Base-by-base conservation (phyloP, 805 yeast species). In the Ogataea haglerorum region DNA sequence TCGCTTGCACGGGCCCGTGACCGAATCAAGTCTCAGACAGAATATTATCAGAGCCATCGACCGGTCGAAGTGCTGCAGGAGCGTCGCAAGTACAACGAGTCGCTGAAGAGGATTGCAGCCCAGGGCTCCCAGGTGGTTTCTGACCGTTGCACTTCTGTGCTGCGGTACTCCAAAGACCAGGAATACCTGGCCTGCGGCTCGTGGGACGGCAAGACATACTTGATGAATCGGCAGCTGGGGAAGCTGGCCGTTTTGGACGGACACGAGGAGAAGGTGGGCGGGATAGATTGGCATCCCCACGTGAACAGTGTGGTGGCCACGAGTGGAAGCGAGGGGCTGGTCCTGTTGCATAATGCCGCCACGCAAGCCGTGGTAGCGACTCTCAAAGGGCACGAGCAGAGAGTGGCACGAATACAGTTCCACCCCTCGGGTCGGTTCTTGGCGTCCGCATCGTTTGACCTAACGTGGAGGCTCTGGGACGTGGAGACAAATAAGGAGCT, bases 401-500 rank as follows among this genome's bases (percentile, higher is more conserved):
- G 96, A 42, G 80, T 89, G 0, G 71, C 83, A 1, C 67, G 74
- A 13, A 61, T 81, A 0, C 72, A 73, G 25, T 75, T 78, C 46
- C 95, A 89, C 60, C 95, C 95, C 1, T 51, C 65, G 4, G 79
- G 80, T 1, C 48, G 60, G 2, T 76, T 58, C 49, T 47, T 84
- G 1, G 85, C 80, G 0, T 73, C 86, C 9, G 83, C 95, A 0
- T 89, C 96, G 0, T 82, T 73, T 54, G 97, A 91, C 61, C 71
- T 70, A 48, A 86, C 96, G 0, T 91, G 96, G 96, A 74, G 87
- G 45, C 58, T 87, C 3, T 90, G 95, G 95, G 96, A 91, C 59
- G 48, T 79, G 0, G 63, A 65, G 10, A 73, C 68, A 4, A 59
- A 61, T 12, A 56, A 56, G 22, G 78, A 78, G 38, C 53, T 91